Percentiles rank a stretch among this genome's conserved stretches.
Conservation (phyloP, 139 green algal species). For the Pleodorina starrii region DNA sequence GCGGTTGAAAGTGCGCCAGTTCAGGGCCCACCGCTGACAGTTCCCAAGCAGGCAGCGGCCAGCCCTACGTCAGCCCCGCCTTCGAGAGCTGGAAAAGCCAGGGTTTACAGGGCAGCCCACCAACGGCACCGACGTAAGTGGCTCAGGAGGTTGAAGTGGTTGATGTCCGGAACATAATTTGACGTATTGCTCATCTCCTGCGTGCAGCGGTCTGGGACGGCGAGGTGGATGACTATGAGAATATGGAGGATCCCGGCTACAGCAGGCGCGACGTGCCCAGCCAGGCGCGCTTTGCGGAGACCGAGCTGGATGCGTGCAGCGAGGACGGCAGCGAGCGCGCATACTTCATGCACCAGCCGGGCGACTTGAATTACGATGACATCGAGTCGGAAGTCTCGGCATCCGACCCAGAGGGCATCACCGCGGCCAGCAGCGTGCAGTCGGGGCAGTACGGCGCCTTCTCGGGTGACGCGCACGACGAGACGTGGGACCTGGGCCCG, state of each 20-base stretch:
- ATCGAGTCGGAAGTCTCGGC: slow-evolving; percentile 35
- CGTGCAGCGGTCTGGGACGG: slow-evolving; percentile 55
- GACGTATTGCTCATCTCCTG: neutral
- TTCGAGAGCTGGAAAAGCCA: neutral
- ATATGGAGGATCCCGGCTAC: slow-evolving; percentile 82
- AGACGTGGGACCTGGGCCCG: slow-evolving; percentile 67
- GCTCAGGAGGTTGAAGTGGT: slow-evolving; percentile 19
- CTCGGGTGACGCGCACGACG: slow-evolving; percentile 43
- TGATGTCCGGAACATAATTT: slow-evolving; percentile 12
- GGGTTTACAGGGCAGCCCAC: neutral
- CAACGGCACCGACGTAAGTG: slow-evolving; percentile 33
- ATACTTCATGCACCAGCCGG: slow-evolving; percentile 53
- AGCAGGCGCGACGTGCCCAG: slow-evolving; percentile 60
- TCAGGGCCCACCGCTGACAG: neutral
- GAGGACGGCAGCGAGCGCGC: slow-evolving; percentile 56
- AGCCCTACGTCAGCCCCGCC: slow-evolving; percentile 2
- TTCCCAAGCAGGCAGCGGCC: neutral
- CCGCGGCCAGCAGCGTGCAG: slow-evolving; percentile 39
- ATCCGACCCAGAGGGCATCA: slow-evolving; percentile 29
- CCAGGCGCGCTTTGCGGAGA: slow-evolving; percentile 70
- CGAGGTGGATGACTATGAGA: slow-evolving; percentile 81
- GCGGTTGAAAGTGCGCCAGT: slow-evolving; percentile 47
- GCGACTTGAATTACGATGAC: slow-evolving; percentile 47
- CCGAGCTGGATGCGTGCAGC: slow-evolving; percentile 66
- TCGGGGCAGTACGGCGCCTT: slow-evolving; percentile 9